Evolutionary conservation across 1,284 basidiomycete species (phyloP), one percentile per base, ranked within the genome.

Genomic region (Dichomitus squalens): DNA sequence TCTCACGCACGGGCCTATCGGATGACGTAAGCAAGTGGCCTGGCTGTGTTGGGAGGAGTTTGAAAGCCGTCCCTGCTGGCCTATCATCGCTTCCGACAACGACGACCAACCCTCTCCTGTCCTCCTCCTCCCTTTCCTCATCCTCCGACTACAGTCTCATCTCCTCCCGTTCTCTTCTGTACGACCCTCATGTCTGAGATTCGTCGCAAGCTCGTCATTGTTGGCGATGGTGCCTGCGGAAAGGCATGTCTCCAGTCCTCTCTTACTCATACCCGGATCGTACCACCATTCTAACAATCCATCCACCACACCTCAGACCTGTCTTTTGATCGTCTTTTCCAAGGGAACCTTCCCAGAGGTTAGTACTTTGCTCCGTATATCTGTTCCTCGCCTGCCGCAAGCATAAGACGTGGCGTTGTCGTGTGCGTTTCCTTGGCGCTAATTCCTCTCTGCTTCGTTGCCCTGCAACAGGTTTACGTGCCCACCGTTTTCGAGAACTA

Each of bases 331-430:
- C 67, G 82, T 85, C 61, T 86, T 85, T 74, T 80, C 81, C 70
- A 88, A 88, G 78, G 87, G 87, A 59, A 86, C 86, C 61, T 91
- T 91, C 81, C 88, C 88, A 48, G 87, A 88, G 80, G 87, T 88
- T 60, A 60, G 72, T 59, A 16, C 21, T 39, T 20, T 12, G 18
- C 9, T 33, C 16, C 18, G 1, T 40, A 14, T 25, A 0, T 31
- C 38, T 47, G 8, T 53, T 23, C 8, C 3, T 16, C 16, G n/a
- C 7, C 21, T 12, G n/a, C 18, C 21, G 4, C 49, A 5, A 31
- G 5, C 47, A 34, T 47, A 39, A 55, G 57, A 64, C 58, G 62
- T 61, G 61, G 57, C 61, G 53, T 40, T 55, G 47, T 63, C 52
- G 56, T 56, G 59, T 63, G 61, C 58, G 39, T 55, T 35, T 34